Base-by-base conservation (phyloP, 352 stramenopile species). In the Phytopythium montanum region DNA sequence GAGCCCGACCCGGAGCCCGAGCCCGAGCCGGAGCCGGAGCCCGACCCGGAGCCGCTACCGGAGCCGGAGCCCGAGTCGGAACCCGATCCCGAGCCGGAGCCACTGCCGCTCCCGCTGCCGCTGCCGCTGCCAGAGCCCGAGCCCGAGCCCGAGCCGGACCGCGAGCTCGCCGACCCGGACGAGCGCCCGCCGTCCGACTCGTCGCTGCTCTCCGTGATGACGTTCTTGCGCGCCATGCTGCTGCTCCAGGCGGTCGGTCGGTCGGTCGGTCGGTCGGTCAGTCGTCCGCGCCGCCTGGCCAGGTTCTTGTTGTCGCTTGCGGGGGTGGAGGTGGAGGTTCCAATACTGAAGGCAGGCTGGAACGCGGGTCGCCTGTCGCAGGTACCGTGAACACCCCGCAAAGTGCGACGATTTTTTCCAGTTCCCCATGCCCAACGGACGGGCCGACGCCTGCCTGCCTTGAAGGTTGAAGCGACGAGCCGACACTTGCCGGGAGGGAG, bases 201-300 rank as follows among this genome's bases (percentile, higher is more conserved):
- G 69, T 88, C 82, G 67, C 82, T 89, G 68, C 82, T 92, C 56
- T 85, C 82, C 25, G 70, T 67, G 46, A 89, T 71, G 52, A 85
- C 79, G 66, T 85, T 82, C 76, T 90, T 92, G 54, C 75, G 74
- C 34, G 72, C 75, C 70, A 79, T 81, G 19, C 34, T 63, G 33
- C 33, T 38, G 33, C 33, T 12, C 33, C 9, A 12, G 26, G 39
- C 19, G 39, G 6, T 19, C 25, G 28, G 33, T 16, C 33, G 6
- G 33, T 38, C 33, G 33, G 9, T 16, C n/a, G n/a, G n/a, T n/a
- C n/a, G n/a, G n/a, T n/a, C n/a, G n/a, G n/a, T n/a, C n/a, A n/a
- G n/a, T n/a, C n/a, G n/a, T n/a, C n/a, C n/a, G n/a, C n/a, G n/a
- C n/a, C n/a, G n/a, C n/a, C n/a, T n/a, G n/a, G n/a, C n/a, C n/a